These are phyloP conservation scores for Eimeria sp. DNA, from an alignment of 169 alveolate genomes.

Conservation along the genomic window DNA sequence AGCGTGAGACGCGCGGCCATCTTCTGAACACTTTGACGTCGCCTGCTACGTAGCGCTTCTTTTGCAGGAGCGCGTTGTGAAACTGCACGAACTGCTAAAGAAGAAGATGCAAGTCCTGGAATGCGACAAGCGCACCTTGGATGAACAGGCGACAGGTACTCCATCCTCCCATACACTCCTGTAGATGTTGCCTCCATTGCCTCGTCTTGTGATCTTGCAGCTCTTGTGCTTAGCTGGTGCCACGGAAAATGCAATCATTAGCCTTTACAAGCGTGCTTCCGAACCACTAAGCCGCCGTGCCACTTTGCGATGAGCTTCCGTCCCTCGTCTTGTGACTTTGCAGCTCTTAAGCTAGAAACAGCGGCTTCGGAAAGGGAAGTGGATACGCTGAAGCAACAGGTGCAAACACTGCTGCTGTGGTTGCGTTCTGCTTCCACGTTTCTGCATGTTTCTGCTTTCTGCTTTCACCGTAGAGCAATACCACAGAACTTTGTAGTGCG, in stretches of 20 bases:
- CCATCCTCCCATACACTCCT: too few species aligned
- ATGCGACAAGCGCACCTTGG: slow-evolving; percentile 85
- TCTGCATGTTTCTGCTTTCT: too few species aligned
- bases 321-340: background rate
- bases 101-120: slow-evolving; percentile 84
- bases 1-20: background rate
- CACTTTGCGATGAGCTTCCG: background rate
- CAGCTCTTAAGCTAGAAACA: slow-evolving; percentile 74
- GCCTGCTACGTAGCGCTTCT: background rate
- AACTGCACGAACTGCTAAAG: slow-evolving; percentile 72
- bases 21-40: background rate
- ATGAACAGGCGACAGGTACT: slow-evolving; percentile 71
- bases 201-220: too few species aligned
- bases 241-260: background rate
- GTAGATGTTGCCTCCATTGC: too few species aligned
- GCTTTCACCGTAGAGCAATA: background rate
- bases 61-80: slow-evolving; percentile 74
- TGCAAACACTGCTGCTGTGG: slow-evolving; percentile 8
- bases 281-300: background rate
- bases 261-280: background rate
- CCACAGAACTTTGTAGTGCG: background rate
- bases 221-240: background rate
- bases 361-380: slow-evolving; percentile 84
- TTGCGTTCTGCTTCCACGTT: too few species aligned
- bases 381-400: slow-evolving; percentile 85